Evolutionary conservation across 2,329 filamentous ascomycete genomes (phyloP).

Genomic region (Cytospora piceicola): DNA sequence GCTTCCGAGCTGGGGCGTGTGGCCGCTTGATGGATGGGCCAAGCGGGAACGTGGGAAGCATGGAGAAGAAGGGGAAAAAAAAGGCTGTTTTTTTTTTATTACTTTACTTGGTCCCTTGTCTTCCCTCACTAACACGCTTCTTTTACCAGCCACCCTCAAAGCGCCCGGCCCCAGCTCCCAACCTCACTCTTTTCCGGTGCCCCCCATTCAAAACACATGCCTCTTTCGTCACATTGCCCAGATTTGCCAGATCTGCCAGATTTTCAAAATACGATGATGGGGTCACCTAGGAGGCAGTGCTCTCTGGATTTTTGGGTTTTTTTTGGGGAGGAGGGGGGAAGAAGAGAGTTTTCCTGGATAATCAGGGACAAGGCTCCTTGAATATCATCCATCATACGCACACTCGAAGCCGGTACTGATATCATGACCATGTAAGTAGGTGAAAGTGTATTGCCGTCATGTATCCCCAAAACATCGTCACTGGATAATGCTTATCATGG

Average conservation of each 20-base stretch:
- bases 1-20: background rate
- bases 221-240: constrained; percentile 21
- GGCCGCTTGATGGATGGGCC: constrained; percentile 11
- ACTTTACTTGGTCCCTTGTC: no score
- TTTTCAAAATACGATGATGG: no score
- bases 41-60: constrained; percentile 1
- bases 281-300: no score
- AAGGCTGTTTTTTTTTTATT: background rate
- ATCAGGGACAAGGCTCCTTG: background rate
- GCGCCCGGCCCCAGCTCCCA: constrained; percentile 15
- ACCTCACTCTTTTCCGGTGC: constrained; percentile 21
- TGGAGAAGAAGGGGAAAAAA: no score
- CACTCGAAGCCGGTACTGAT: background rate
- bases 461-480: background rate
- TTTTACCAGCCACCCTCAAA: constrained; percentile 21
- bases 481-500: background rate
- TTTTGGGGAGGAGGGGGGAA: no score
- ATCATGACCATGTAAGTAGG: background rate
- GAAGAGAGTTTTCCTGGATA: background rate
- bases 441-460: constrained; percentile 2
- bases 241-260: background rate
- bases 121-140: background rate
- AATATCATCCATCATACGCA: background rate
- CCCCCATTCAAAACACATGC: constrained; percentile 6
- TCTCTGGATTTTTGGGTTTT: no score